phyloP scores from a whole-genome alignment of 352 stramenopile species.

The Pythium oligandrum region DNA sequence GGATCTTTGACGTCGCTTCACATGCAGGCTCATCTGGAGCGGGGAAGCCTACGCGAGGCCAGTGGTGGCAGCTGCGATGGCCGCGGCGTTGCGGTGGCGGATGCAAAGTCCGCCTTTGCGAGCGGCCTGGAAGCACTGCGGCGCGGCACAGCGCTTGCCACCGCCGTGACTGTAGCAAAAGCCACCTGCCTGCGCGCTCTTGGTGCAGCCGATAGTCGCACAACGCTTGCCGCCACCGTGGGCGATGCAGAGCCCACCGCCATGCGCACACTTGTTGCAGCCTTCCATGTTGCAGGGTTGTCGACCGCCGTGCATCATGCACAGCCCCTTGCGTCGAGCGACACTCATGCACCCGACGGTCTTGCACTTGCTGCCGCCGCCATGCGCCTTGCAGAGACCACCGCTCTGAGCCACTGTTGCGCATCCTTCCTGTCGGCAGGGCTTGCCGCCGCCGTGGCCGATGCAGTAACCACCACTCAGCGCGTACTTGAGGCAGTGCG shows the following conservation, averaged over 20 bases:
- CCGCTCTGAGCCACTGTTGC: conserved; percentile 74
- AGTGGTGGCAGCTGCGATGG: too few relatives aligned
- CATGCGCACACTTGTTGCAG: conserved; percentile 71
- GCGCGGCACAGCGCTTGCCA: conserved; percentile 63
- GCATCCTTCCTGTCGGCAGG: conserved; percentile 50
- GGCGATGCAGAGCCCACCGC: conserved; percentile 72
- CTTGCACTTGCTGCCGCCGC: conserved; percentile 80
- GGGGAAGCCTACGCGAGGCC: too few relatives aligned
- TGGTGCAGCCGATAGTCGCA: conserved; percentile 40
- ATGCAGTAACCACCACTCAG: conserved; percentile 70
- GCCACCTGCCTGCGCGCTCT: conserved; percentile 68
- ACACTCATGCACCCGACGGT: conserved; percentile 44
- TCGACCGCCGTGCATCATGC: conserved; percentile 65
- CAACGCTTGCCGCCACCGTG: conserved; percentile 72
- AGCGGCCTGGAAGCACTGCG: conserved; percentile 72
- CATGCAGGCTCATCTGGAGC: too few relatives aligned
- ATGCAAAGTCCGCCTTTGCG: conserved; percentile 80
- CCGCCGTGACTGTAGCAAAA: conserved; percentile 81
- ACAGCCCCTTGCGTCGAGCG: conserved; percentile 65
- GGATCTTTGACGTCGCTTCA: too few relatives aligned
- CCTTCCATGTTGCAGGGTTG: conserved; percentile 70
- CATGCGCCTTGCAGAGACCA: conserved; percentile 78
- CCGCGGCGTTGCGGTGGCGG: conserved; percentile 42
- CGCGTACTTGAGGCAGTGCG: conserved; percentile 59
- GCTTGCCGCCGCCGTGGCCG: conserved; percentile 70